Evolutionary conservation across 2,329 filamentous ascomycete species (phyloP).

Genomic region (Exophiala calicioides): DNA sequence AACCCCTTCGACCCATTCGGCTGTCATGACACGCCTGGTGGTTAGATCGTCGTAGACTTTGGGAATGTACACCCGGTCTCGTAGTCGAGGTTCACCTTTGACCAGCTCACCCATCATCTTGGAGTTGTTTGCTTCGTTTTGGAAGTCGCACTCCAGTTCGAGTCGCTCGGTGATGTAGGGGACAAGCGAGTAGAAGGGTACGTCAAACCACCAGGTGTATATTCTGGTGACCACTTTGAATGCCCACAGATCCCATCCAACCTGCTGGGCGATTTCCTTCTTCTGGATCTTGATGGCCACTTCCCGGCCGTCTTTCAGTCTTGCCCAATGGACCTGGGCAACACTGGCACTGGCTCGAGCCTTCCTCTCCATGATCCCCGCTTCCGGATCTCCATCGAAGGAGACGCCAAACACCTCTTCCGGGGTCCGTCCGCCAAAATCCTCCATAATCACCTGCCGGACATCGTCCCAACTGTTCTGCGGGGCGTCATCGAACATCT

Average conservation of each 20-base stretch:
- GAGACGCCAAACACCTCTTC: conserved; percentile 93
- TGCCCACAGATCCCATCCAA: conserved; percentile 92
- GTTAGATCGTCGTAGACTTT: conserved; percentile 79
- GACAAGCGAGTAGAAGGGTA: conserved; percentile 88
- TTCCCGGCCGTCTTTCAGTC: conserved; percentile 80
- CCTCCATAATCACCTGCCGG: conserved; percentile 79
- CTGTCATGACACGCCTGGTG: conserved; percentile 81
- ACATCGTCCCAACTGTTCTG: conserved; percentile 88
- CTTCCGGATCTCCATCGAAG: conserved; percentile 66
- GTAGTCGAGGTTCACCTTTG: conserved; percentile 71
- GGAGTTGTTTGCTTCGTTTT: conserved; percentile 86
- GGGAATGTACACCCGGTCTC: conserved; percentile 83
- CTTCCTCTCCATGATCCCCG: conserved; percentile 69
- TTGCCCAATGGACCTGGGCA: conserved; percentile 95
- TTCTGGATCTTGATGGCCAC: conserved; percentile 98
- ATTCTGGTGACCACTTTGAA: conserved; percentile 84
- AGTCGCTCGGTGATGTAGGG: conserved; percentile 93
- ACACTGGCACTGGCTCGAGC: conserved; percentile 81
- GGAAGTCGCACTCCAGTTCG: conserved; percentile 89
- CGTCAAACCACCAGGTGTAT: conserved; percentile 84
- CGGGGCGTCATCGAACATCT: conserved; percentile 97
- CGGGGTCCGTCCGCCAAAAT: conserved; percentile 78
- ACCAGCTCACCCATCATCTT: conserved; percentile 80
- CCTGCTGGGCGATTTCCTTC: conserved; percentile 85
- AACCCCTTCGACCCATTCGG: conserved; percentile 96